These are phyloP conservation scores for Penicillium sp. DNA, from an alignment of 2,329 filamentous ascomycete genomes.

Conservation along the genomic window DNA sequence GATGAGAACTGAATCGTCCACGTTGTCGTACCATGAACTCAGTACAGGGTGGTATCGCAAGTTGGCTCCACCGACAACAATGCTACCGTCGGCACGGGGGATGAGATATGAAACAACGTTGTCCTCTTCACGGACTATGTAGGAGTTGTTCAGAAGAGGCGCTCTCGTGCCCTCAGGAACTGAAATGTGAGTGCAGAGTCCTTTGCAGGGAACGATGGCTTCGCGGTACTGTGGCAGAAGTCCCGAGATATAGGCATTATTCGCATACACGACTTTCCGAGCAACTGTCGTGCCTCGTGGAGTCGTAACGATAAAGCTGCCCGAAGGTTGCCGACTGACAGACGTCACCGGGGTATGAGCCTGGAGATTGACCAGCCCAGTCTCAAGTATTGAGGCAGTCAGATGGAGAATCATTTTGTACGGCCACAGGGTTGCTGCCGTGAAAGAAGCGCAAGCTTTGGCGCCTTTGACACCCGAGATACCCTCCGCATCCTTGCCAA, in stretches of 20 bases:
- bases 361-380: slow-evolving; percentile 51
- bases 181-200: slow-evolving; percentile 44
- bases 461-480: slow-evolving; percentile 44
- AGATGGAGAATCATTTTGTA: slow-evolving; percentile 79
- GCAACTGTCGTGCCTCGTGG: slow-evolving; percentile 64
- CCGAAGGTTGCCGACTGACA: slow-evolving; percentile 44
- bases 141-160: slow-evolving; percentile 49
- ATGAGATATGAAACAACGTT: slow-evolving; percentile 56
- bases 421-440: slow-evolving; percentile 50
- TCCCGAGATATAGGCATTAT: slow-evolving; percentile 79
- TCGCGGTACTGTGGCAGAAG: slow-evolving; percentile 68
- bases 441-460: slow-evolving; percentile 38
- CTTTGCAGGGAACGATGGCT: slow-evolving; percentile 75
- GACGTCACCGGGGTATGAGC: slow-evolving; percentile 49
- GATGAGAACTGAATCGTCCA: slow-evolving; percentile 52
- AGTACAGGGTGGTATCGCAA: slow-evolving; percentile 37
- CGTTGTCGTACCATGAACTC: slow-evolving; percentile 47
- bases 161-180: slow-evolving; percentile 27
- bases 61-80: slow-evolving; percentile 64
- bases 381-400: slow-evolving; percentile 51
- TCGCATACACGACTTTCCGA: slow-evolving; percentile 69
- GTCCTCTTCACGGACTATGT: slow-evolving; percentile 55
- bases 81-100: slow-evolving; percentile 51
- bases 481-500: slow-evolving; percentile 30
- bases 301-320: slow-evolving; percentile 54